phyloP scores from a whole-genome alignment of 1,139 yeast genomes.

The Debaryomyces subglobosus region DNA sequence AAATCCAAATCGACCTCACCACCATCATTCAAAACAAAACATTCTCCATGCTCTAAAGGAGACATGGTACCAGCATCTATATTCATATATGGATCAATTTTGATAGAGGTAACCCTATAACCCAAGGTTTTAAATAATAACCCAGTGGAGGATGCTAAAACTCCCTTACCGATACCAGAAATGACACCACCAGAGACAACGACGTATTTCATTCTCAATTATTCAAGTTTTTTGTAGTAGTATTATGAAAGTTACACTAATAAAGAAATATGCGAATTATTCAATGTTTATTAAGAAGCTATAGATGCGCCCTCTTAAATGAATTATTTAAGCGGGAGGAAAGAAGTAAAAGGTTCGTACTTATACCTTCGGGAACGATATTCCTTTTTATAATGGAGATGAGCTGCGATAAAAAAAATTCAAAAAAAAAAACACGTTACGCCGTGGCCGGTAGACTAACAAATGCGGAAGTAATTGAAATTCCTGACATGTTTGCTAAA shows the following conservation, averaged over 20 bases:
- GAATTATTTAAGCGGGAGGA: constrained; percentile 54
- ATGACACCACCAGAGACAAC: constrained; percentile 99
- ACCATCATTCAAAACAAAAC: constrained; percentile 96
- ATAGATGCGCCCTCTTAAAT: constrained; percentile 50
- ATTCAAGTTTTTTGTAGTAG: neutral
- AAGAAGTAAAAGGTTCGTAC: constrained; percentile 21
- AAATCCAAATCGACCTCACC: constrained; percentile 98
- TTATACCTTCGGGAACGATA: constrained; percentile 12
- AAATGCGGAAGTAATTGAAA: constrained; percentile 20
- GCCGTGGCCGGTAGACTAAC: constrained; percentile 26
- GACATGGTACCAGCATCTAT: constrained; percentile 99
- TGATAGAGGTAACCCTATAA: constrained; percentile 91
- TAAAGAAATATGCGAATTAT: constrained; percentile 1
- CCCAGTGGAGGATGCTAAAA: constrained; percentile 95
- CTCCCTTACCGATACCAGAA: constrained; percentile 99
- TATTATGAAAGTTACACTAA: constrained; percentile 9
- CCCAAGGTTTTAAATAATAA: constrained; percentile 92
- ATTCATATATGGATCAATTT: constrained; percentile 98
- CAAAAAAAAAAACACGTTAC: constrained; percentile 10
- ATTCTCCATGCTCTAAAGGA: constrained; percentile 98
- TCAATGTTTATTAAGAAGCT: constrained; percentile 13
- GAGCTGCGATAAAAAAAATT: constrained; percentile 14
- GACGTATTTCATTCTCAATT: constrained; percentile 83
- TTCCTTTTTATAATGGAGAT: constrained; percentile 15
- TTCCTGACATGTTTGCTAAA: constrained; percentile 24